A percentile compares a stretch with the other conserved stretches of the same genome.
Evolutionary conservation across 352 stramenopile genomes (phyloP).

Genomic region (Albugo laibachii): DNA sequence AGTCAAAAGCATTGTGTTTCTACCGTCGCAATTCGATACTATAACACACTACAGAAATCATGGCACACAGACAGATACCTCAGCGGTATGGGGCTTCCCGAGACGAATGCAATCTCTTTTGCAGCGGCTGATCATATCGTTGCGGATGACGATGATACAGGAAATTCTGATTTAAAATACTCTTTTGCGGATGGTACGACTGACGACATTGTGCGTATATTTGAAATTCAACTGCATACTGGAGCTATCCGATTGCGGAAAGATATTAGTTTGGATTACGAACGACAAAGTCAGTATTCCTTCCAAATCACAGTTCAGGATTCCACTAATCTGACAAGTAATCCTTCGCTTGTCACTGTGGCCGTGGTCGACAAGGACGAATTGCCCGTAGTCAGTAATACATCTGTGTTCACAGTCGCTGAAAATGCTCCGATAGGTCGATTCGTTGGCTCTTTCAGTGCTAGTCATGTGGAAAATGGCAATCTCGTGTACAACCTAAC

Average conservation of each 20-base stretch:
- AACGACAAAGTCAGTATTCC: neutral
- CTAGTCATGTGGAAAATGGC: conserved; percentile 7
- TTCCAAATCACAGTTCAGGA: conserved; percentile 1
- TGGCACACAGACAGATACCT: conserved; percentile 9
- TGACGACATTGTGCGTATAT: too few species aligned
- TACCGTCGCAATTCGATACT: conserved; percentile 2
- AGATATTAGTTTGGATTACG: neutral
- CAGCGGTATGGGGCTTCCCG: conserved; percentile 9
- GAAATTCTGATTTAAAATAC: conserved; percentile 8
- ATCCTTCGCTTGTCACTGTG: conserved; percentile 1
- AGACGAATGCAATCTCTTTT: conserved; percentile 6
- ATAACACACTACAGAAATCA: conserved; percentile 2
- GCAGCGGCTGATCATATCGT: conserved; percentile 6
- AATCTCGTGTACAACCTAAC: conserved; percentile 3
- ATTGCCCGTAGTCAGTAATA: conserved; percentile 4
- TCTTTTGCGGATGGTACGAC: neutral
- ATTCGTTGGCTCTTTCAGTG: conserved; percentile 1
- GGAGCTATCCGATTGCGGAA: conserved; percentile 3
- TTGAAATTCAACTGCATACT: neutral
- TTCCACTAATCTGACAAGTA: conserved; percentile 3
- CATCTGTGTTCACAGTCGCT: conserved; percentile 2
- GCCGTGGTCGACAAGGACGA: conserved; percentile 10
- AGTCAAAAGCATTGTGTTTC: conserved; percentile 8
- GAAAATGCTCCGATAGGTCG: conserved; percentile 6
- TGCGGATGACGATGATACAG: conserved; percentile 12